Conservation (phyloP, 2,329 filamentous ascomycete genomes). For the Talaromyces verruculosus region DNA sequence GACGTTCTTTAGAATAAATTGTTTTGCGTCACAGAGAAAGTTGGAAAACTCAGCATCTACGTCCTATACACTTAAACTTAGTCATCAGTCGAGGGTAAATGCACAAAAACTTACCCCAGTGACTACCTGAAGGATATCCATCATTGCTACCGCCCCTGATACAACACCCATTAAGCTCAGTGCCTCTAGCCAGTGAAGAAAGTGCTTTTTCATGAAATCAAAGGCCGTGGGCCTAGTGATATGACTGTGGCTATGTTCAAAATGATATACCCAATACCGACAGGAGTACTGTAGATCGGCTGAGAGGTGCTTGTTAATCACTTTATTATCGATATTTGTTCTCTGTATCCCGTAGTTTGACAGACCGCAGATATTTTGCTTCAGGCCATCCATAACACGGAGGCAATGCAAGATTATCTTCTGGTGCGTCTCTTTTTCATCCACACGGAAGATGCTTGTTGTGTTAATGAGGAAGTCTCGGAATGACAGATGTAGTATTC, state of each 20-base stretch:
- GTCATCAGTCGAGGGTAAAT: background rate
- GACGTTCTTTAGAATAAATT: slow-evolving; percentile 33
- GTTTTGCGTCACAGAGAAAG: slow-evolving; percentile 34
- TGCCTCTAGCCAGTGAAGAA: slow-evolving; percentile 34
- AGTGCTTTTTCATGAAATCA: slow-evolving; percentile 27
- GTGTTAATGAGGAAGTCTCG: slow-evolving; percentile 34
- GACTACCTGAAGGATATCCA: slow-evolving; percentile 22
- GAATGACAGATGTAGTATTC: slow-evolving; percentile 34
- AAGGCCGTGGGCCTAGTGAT: background rate
- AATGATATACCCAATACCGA: slow-evolving; percentile 33
- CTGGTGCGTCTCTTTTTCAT: slow-evolving; percentile 34
- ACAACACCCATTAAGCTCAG: slow-evolving; percentile 27
- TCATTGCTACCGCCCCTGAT: slow-evolving; percentile 22
- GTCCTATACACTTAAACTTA: slow-evolving; percentile 15
- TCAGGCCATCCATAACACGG: slow-evolving; percentile 22
- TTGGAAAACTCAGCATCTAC: slow-evolving; percentile 16
- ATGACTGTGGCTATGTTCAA: slow-evolving; percentile 20
- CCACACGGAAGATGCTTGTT: slow-evolving; percentile 29
- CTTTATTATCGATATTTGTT: slow-evolving; percentile 18
- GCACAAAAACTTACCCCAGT: slow-evolving; percentile 22
- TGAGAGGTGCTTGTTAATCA: slow-evolving; percentile 24
- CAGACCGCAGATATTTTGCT: slow-evolving; percentile 25
- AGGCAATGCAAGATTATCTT: slow-evolving; percentile 32
- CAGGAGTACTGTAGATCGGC: slow-evolving; percentile 30
- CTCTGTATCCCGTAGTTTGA: slow-evolving; percentile 10